Conservation (phyloP, 371 early-diverging fungal genomes). For the Zychaea mexicana region DNA sequence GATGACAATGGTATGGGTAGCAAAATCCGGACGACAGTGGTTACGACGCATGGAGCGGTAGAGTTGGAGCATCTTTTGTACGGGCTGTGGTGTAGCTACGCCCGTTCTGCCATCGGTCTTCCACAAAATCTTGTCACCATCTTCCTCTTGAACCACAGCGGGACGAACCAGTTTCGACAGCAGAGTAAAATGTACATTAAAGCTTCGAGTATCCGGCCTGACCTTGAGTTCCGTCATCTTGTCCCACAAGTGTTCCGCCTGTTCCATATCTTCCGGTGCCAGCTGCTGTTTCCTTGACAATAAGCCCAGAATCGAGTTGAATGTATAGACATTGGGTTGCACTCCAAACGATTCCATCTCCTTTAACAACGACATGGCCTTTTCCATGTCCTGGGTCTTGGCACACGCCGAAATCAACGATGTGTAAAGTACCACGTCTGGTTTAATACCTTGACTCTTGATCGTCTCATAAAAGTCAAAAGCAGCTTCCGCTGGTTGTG, state of each 20-base stretch:
- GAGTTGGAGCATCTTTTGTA: conserved; percentile 28
- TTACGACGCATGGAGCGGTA: conserved; percentile 3
- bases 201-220: conserved; percentile 38
- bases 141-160: neutral
- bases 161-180: conserved; percentile 20
- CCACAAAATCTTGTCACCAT: neutral
- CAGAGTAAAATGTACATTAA: conserved; percentile 33
- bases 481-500: conserved; percentile 18
- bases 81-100: conserved; percentile 18
- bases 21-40: conserved; percentile 35
- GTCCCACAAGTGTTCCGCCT: conserved; percentile 20
- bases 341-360: conserved; percentile 33
- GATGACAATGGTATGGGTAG: conserved; percentile 43
- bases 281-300: conserved; percentile 15
- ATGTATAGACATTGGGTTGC: conserved; percentile 36
- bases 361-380: conserved; percentile 27
- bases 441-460: conserved; percentile 21
- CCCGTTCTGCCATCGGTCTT: conserved; percentile 4
- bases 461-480: conserved; percentile 42
- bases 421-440: conserved; percentile 37
- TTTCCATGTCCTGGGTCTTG: conserved; percentile 17
- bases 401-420: conserved; percentile 29
- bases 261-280: conserved; percentile 10
- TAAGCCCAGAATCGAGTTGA: conserved; percentile 33
- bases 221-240: conserved; percentile 27